Evolutionary conservation across 192 early-diverging fungal genomes (phyloP), one percentile per base, ranked within the genome.

Genomic region (Spizellomyces sp.): DNA sequence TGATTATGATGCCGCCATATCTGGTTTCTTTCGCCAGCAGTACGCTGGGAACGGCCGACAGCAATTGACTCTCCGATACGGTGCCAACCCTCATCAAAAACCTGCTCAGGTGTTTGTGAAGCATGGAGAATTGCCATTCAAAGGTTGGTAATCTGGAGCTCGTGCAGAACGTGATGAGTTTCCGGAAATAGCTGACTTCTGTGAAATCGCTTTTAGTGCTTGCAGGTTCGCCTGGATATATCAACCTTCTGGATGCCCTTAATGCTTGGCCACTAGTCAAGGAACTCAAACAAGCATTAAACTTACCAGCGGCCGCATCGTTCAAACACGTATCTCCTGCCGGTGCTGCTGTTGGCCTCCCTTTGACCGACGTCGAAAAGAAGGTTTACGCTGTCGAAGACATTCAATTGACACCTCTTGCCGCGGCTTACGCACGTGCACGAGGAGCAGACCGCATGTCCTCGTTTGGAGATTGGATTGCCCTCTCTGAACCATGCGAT

Each of bases 291-390:
- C 72, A 83, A 55, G 94, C 96, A 21, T 85, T 93, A 8, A 87
- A 88, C n/a, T 76, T 96, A 62, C 90, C 97, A 45, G 97, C 97
- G 44, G 96, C 96, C 57, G 96, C 96, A 58, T 98, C 95, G 48
- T 99, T 99, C 90, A 98, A 99, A 85, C 97, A 99, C 77, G 96
- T 98, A 46, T 96, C 94, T 45, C 97, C 97, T 36, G 97, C 97
- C 57, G 97, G 97, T 73, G 97, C 96, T 45, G 96, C 97, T 57
- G 91, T 99, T 61, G 96, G 90, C 19, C 79, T 91, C 21, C 90
- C 92, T 5, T 81, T 99, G 48, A 73, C 78, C 21, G 91, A 89
- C 22, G 84, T 83, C 55, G 97, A 99, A 80, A 88, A 87, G 78
- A 84, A 93, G 77, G 94, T 95, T 22, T 99, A 91, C 81, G 90